Evolutionary conservation across 768 basidiomycete genomes (phyloP).

Genomic region (Mycena sanguinolenta): DNA sequence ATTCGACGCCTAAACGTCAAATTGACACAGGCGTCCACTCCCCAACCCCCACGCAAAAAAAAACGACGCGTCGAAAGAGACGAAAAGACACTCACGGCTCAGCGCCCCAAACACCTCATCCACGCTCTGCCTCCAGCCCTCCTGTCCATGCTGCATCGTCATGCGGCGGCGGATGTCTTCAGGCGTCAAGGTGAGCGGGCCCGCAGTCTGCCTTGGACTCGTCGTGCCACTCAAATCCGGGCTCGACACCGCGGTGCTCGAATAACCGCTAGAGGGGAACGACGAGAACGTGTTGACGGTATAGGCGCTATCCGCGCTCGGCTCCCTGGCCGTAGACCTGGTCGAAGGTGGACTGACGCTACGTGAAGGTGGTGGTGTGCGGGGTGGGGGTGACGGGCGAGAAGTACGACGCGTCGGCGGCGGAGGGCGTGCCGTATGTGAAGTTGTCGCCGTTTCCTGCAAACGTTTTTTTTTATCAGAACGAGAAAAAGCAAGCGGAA

Average conservation of each 20-base stretch:
- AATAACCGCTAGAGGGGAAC: too few relatives aligned
- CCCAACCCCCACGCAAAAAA: too few relatives aligned
- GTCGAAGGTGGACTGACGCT: background rate
- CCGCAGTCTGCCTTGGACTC: conserved; percentile 30
- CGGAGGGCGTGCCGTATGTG: background rate
- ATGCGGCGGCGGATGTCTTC: too few relatives aligned
- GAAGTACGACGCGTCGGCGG: conserved; percentile 1
- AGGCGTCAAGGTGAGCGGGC: conserved; percentile 57
- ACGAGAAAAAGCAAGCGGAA: too few relatives aligned
- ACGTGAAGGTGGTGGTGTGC: background rate
- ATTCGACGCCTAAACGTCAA: too few relatives aligned
- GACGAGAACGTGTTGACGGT: too few relatives aligned
- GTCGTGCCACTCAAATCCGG: background rate
- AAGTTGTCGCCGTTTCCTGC: background rate
- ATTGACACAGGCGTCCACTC: too few relatives aligned
- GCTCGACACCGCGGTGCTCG: too few relatives aligned
- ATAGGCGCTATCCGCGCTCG: conserved; percentile 28
- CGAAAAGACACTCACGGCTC: conserved; percentile 60
- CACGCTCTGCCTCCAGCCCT: too few relatives aligned
- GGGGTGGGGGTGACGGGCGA: conserved; percentile 22
- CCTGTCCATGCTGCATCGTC: too few relatives aligned
- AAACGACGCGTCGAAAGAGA: background rate
- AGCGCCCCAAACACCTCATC: conserved; percentile 77
- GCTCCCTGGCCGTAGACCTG: conserved; percentile 4
- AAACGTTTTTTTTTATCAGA: too few relatives aligned